A percentile compares a stretch with the other conserved stretches of the same genome.
Conservation (phyloP, 176 grass and related monocot species). For the Avena sativa region DNA sequence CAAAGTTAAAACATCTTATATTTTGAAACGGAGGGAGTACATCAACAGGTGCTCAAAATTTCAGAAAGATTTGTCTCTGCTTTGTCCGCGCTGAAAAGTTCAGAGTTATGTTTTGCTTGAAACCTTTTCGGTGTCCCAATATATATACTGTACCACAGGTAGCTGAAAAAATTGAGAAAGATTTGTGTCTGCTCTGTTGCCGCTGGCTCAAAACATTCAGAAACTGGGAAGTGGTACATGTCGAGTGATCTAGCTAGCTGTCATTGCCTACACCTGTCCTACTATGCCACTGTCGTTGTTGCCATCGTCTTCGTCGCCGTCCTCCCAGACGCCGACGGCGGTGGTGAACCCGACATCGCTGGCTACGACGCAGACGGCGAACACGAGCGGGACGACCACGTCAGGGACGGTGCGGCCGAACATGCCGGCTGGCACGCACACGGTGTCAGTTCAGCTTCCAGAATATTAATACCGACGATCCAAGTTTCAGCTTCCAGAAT, state of each 20-base stretch:
- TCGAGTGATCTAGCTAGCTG: background rate
- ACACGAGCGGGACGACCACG: constrained; percentile 59
- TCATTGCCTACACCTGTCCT: background rate
- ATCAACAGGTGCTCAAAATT: too few relatives aligned
- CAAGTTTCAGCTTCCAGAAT: too few relatives aligned
- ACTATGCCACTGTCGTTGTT: background rate
- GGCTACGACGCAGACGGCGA: constrained; percentile 52
- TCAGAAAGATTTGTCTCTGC: too few relatives aligned
- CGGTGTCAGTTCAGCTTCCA: constrained; percentile 16
- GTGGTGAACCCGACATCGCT: constrained; percentile 56
- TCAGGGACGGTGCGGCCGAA: constrained; percentile 56
- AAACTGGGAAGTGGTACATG: background rate
- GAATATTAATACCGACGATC: too few relatives aligned
- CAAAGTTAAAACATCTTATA: too few relatives aligned
- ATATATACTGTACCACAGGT: too few relatives aligned
- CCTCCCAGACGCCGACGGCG: constrained; percentile 81
- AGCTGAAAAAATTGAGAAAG: background rate
- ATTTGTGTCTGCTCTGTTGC: background rate
- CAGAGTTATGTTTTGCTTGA: background rate
- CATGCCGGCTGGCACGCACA: constrained; percentile 59
- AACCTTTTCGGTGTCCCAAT: too few relatives aligned
- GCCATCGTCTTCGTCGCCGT: constrained; percentile 41
- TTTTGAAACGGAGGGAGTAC: too few relatives aligned
- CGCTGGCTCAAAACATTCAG: background rate
- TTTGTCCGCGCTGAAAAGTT: too few relatives aligned